Evolutionary conservation across 116 monocot genomes (phyloP), one percentile per base, ranked within the genome.

Genomic region (Papilionanthe hybrid): DNA sequence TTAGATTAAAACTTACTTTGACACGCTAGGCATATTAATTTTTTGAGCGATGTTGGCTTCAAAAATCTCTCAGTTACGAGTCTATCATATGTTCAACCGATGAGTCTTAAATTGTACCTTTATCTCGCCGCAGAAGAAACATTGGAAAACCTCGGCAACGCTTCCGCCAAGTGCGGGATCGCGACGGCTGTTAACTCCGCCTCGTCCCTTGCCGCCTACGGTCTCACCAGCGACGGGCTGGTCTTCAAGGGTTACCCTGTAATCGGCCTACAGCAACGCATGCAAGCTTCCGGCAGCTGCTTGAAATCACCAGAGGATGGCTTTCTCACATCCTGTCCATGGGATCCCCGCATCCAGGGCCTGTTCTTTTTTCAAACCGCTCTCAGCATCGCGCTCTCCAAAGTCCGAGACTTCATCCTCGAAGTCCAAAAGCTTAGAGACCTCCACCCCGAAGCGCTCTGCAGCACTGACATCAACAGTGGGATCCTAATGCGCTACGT

Each of bases 401-500:
- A 74, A 17, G 83, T 76, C 9, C 63, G 30, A 23, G 85, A 78
- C 44, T 93, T 93, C 86, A 87, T 93, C 79, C 60, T 72, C 20
- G 89, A 93, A 44, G 84, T 91, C 0, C 85, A 91, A 74, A 84
- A 84, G 75, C 82, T 91, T 0, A 68, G 86, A 9, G 89, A 89
- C 72, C 13, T 80, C 7, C 10, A 82, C 32, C 86, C 89, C 10
- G 49, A 65, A 0, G 80, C 86, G 5, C 75, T 93, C 4, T 93
- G 93, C 67, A 86, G 81, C 44, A 45, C 84, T 8, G 91, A 91
- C 68, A 68, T 93, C 32, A 91, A 87, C 83, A 32, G 79, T 37
- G 93, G 93, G 22, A 78, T 90, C 12, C 83, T 88, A 0, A 85
- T 93, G 85, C 82, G 93, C 12, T 93, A 88, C 58, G 88, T 85